Conservation (phyloP, 176 grass and related monocot genomes). For the Ananas comosus region DNA sequence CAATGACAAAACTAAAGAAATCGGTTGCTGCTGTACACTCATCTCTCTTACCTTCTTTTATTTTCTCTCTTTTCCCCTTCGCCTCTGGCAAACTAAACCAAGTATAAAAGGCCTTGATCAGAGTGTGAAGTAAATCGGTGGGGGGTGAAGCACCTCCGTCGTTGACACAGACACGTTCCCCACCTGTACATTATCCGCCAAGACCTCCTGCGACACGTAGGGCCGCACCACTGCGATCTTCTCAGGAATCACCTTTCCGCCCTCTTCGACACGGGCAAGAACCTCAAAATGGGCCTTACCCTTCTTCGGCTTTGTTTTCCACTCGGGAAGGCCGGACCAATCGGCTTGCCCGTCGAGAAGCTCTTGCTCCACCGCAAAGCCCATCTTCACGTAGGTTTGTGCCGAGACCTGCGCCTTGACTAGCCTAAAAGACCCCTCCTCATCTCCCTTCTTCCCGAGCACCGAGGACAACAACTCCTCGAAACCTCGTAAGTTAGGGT, state of each 20-base stretch:
- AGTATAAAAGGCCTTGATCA: conserved; percentile 18
- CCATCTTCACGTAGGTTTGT: conserved; percentile 81
- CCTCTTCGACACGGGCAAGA: conserved; percentile 62
- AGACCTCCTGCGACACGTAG: conserved; percentile 24
- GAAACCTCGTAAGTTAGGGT: conserved; percentile 49
- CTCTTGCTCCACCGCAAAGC: conserved; percentile 43
- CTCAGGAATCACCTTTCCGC: conserved; percentile 52
- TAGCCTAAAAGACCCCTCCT: conserved; percentile 64
- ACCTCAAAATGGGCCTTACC: conserved; percentile 65
- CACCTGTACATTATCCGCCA: conserved; percentile 26
- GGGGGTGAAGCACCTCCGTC: conserved; percentile 29
- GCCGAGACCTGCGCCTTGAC: conserved; percentile 51
- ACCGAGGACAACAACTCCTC: conserved; percentile 71
- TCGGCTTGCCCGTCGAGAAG: conserved; percentile 45
- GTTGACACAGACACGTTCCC: conserved; percentile 49
- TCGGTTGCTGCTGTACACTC: neutral
- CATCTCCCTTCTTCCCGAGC: conserved; percentile 38
- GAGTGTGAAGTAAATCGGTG: conserved; percentile 57
- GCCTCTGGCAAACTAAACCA: neutral
- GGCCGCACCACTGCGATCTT: conserved; percentile 51
- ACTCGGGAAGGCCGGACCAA: conserved; percentile 42
- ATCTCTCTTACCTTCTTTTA: neutral
- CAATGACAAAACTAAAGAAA: neutral
- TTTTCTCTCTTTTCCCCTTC: neutral
- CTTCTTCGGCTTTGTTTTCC: conserved; percentile 68